Percentiles rank a stretch among this genome's conserved stretches.
Evolutionary conservation across 2,329 filamentous ascomycete genomes (phyloP).

Genomic region (Microdochium trichocladiopsis): DNA sequence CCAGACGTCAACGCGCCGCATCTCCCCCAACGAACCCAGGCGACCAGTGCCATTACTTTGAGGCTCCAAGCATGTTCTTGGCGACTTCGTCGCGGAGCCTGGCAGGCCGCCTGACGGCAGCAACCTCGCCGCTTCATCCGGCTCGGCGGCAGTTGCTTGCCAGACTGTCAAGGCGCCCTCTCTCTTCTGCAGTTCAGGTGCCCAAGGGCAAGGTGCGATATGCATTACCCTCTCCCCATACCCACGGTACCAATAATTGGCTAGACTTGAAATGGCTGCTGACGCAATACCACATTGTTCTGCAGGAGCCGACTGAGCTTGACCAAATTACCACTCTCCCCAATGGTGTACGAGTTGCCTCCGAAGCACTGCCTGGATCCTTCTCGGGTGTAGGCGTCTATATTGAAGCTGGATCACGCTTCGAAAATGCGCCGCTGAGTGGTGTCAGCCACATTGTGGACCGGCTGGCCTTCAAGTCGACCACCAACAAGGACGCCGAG

Average conservation of each 20-base stretch:
- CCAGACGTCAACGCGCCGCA: no score
- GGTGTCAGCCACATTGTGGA: constrained; percentile 97
- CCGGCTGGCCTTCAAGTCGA: constrained; percentile 88
- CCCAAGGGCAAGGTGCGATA: neutral
- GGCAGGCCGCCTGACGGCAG: neutral
- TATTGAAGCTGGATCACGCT: constrained; percentile 89
- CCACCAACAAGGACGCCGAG: constrained; percentile 64
- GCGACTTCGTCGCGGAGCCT: neutral
- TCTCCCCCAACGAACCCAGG: neutral
- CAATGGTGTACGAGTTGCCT: constrained; percentile 91
- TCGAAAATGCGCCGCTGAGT: constrained; percentile 77
- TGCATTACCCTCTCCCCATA: neutral
- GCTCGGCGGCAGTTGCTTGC: neutral
- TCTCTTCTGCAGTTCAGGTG: neutral
- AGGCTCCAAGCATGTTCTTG: neutral
- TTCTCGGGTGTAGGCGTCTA: constrained; percentile 96
- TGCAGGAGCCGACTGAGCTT: constrained; percentile 74
- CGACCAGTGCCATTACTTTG: neutral
- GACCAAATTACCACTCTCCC: constrained; percentile 81
- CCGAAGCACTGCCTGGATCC: constrained; percentile 86
- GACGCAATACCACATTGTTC: neutral
- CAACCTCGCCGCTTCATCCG: neutral
- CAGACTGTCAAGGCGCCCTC: neutral
- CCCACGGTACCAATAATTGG: no score
- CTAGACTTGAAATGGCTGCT: neutral